Base-by-base conservation (phyloP, 2,329 filamentous ascomycete genomes). In the Aaosphaeria arxii region DNA sequence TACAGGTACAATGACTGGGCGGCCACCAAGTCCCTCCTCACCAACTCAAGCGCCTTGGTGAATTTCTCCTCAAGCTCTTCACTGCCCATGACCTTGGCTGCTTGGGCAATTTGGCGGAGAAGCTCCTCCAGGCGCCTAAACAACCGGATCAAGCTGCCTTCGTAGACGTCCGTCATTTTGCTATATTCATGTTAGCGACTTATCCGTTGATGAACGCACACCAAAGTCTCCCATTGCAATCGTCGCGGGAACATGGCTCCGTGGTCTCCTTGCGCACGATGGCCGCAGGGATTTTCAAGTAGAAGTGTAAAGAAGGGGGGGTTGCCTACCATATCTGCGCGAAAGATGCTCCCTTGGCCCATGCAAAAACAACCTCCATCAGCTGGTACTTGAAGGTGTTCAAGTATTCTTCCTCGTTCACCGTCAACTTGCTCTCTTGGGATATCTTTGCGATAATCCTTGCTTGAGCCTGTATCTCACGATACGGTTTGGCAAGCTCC, bases 161-260 rank as follows among this genome's bases (percentile, higher is more conserved):
- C 94, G 72, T 96, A 99, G 30, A 92, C 89, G 62, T 96, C 92
- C 30, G 94, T 97, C 91, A 99, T 96, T 89, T 95, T 95, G 74
- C 92, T 95, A 47, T 42, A n/a, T 44, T 33, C 13, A 28, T 32
- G 45, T 56, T 43, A 56, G 36, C 47, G 44, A 31, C 9, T 36
- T 24, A 24, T 24, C 17, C 17, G 17, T 24, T 24, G 17, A 24
- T 24, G 17, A 24, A 24, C 17, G 3, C 3, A 24, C 17, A 24
- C 17, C 17, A 24, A 24, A 24, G 17, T 24, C 17, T 24, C 17
- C 17, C 17, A 24, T 24, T 24, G 17, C 17, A 24, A 24, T 24
- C 17, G 17, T 24, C 17, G 17, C 3, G 17, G 2, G 17, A 24
- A 24, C 17, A 24, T 24, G 17, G 17, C 17, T 24, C 17, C 17